Conservation (phyloP, 2,329 filamentous ascomycete species). For the Colletotrichum tropicicola region DNA sequence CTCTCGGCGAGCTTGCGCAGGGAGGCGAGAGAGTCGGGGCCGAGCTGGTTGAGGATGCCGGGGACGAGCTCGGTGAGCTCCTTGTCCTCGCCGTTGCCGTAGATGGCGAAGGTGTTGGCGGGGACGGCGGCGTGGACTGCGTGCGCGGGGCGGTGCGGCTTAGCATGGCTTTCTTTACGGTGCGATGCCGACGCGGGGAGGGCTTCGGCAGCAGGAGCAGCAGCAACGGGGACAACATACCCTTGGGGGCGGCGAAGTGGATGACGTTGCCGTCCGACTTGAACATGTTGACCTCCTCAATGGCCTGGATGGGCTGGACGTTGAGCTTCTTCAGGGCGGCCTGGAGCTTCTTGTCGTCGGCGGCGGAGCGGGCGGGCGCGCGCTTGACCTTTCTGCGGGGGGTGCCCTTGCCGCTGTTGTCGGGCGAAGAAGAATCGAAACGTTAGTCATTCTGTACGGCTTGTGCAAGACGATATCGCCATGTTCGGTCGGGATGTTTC, state of each 20-base stretch:
- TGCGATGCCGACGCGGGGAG: neutral
- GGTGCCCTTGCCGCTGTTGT: constrained; percentile 88
- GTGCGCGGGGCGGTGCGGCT: neutral
- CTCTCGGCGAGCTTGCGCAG: constrained; percentile 98
- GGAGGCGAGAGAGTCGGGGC: constrained; percentile 95
- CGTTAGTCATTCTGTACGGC: constrained; percentile 38
- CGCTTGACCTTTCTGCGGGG: constrained; percentile 99
- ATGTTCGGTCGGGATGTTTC: neutral
- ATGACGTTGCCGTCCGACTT: constrained; percentile 99
- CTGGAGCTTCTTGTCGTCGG: constrained; percentile 99
- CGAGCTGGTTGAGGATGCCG: constrained; percentile 99
- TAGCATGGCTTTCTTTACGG: neutral
- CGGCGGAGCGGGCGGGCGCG: constrained; percentile 88
- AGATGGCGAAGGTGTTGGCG: constrained; percentile 99
- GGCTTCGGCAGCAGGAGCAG: neutral
- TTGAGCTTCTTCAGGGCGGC: constrained; percentile 98
- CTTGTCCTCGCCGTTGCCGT: constrained; percentile 98
- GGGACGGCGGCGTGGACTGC: constrained; percentile 97
- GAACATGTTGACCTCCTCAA: constrained; percentile 99
- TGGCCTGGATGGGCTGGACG: constrained; percentile 98
- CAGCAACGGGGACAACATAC: constrained; percentile 62
- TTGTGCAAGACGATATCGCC: too few relatives aligned
- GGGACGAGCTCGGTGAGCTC: constrained; percentile 99
- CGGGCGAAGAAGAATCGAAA: constrained; percentile 18
- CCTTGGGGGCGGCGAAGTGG: constrained; percentile 97